Percentiles rank a stretch among this genome's conserved stretches.
These are phyloP conservation scores for Claviceps sp. DNA, from an alignment of 2,329 filamentous ascomycete species.

Conservation along the genomic window DNA sequence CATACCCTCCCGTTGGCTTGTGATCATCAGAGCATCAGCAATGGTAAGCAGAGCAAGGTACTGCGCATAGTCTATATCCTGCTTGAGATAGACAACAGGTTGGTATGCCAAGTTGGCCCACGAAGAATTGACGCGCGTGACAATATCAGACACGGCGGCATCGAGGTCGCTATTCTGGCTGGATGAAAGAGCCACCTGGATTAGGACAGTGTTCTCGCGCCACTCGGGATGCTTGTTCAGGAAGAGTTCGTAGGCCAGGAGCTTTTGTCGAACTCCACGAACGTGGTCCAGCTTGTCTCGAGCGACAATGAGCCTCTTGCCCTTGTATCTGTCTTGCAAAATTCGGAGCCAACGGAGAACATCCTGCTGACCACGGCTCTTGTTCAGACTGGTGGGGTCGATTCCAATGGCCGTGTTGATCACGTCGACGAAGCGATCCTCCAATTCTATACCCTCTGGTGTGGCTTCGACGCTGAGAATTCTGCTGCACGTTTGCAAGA, in stretches of 20 bases:
- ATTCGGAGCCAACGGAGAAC: conserved; percentile 68
- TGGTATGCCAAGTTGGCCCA: conserved; percentile 88
- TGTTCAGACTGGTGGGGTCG: conserved; percentile 62
- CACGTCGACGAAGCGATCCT: conserved; percentile 88
- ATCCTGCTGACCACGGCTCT: conserved; percentile 56
- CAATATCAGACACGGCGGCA: conserved; percentile 81
- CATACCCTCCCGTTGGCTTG: conserved; percentile 92
- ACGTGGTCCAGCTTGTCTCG: conserved; percentile 91
- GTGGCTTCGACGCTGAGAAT: conserved; percentile 83
- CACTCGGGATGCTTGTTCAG: conserved; percentile 87
- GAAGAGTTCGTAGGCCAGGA: conserved; percentile 85
- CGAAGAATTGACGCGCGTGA: conserved; percentile 82
- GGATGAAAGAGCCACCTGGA: conserved; percentile 85
- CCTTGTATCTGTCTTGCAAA: conserved; percentile 72
- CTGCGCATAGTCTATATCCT: conserved; percentile 85
- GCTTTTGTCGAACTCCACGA: conserved; percentile 83
- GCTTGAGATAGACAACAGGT: conserved; percentile 84
- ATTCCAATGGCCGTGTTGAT: conserved; percentile 80
- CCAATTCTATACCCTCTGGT: conserved; percentile 74
- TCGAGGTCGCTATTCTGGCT: conserved; percentile 81
- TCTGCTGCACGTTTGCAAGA: conserved; percentile 88
- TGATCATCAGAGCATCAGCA: conserved; percentile 87
- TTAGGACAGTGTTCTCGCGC: conserved; percentile 76
- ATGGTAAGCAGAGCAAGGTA: conserved; percentile 86
- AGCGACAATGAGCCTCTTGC: conserved; percentile 82